phyloP scores from a whole-genome alignment of 2,329 filamentous ascomycete species.

The Mollisia scopiformis region DNA sequence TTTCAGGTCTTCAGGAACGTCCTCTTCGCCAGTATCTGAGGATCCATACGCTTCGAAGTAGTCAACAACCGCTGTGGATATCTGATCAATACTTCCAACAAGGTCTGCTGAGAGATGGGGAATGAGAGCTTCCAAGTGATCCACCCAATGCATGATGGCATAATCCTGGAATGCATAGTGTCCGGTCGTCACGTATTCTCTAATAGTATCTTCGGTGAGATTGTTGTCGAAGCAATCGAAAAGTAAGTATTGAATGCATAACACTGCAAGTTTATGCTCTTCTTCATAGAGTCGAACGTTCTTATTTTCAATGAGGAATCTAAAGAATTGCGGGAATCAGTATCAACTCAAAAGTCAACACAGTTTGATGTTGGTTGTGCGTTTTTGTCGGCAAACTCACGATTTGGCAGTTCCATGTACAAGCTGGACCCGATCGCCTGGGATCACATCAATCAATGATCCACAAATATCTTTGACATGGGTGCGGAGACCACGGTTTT shows the following conservation, averaged over 20 bases:
- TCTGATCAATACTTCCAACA: not conserved
- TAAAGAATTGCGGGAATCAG: not conserved
- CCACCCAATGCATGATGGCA: constrained; percentile 33
- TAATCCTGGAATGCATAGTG: constrained; percentile 36
- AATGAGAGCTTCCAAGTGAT: constrained; percentile 27
- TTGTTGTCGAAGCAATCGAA: constrained; percentile 30
- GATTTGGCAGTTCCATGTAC: constrained; percentile 42
- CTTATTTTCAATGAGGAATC: not conserved
- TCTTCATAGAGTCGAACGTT: not conserved
- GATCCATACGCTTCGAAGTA: constrained; percentile 5
- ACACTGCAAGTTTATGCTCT: not conserved
- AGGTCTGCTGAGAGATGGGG: constrained; percentile 1
- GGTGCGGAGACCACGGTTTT: constrained; percentile 31
- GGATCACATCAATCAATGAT: constrained; percentile 38
- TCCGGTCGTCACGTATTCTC: constrained; percentile 13
- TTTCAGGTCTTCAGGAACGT: not conserved
- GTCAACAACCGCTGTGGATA: not conserved
- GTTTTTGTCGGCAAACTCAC: constrained; percentile 24
- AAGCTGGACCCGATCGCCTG: constrained; percentile 37
- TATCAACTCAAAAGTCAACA: not conserved
- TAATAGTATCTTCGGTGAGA: constrained; percentile 10
- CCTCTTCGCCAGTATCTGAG: not conserved
- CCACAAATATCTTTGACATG: constrained; percentile 39
- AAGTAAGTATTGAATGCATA: constrained; percentile 35
- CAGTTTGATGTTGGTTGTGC: not conserved